Evolutionary conservation across 2,329 filamentous ascomycete genomes (phyloP), one percentile per base, ranked within the genome.

Genomic region (Amphichorda felina): DNA sequence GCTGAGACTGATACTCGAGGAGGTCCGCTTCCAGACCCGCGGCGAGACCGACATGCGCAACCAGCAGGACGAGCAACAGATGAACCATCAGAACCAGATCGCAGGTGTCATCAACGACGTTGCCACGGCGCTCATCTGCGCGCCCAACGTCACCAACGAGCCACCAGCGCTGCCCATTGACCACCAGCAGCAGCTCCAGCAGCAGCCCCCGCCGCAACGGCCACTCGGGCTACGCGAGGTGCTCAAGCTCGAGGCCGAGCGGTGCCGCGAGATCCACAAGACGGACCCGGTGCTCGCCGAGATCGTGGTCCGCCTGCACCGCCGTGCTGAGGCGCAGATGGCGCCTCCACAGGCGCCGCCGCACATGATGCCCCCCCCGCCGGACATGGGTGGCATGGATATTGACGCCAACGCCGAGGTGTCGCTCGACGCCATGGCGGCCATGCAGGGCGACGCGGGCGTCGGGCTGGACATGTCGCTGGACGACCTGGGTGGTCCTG

Each of bases 281-380:
- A 59, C 59, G n/a, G 75, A 81, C 39, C 59, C 64, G 2, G 55
- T 60, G 14, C 57, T 72, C 30, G 75, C 76, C 2, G 78, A 82
- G 51, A 68, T 69, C 8, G 58, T 76, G 11, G 70, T 80, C 8
- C 72, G 78, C 7, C 64, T 82, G 7, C 63, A 79, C 49, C 64
- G 77, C 18, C 64, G 68, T 3, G 76, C 83, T 9, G 77, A 84
- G 53, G 66, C 70, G n/a, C 77, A 80, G 49, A 67, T 82, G 61
- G 59, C 61, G 24, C 55, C 50, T 46, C 47, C 56, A 4, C 57
- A 59, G 35, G 46, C 53, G 3, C 61, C 70, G 45, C 19, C 35
- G 14, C 61, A 60, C 26, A 57, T 70, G 35, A 51, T 50, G 10
- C 51, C 69, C 5, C 51, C 69, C 5, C 58, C 53, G 24, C 44